Percentiles rank a stretch among this genome's conserved stretches.
Conservation (phyloP, 208 protist genomes). For the Crithidia bombi region DNA sequence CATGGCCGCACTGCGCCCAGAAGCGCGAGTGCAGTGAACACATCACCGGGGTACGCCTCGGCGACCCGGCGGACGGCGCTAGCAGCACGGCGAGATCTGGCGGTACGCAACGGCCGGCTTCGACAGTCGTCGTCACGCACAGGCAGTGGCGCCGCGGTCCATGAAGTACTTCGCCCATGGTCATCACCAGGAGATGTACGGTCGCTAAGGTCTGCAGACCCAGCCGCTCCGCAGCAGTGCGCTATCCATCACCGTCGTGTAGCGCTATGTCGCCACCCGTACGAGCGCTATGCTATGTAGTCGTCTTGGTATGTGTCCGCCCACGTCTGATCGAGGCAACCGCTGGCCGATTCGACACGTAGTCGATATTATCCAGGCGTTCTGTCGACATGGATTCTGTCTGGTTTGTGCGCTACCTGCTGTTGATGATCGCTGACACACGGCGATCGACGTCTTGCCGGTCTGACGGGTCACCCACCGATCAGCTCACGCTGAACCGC, state of each 20-base stretch:
- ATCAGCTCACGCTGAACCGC: constrained; percentile 95
- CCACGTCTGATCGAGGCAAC: constrained; percentile 94
- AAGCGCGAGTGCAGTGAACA: constrained; percentile 95
- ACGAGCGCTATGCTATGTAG: constrained; percentile 70
- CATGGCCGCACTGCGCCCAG: constrained; percentile 93
- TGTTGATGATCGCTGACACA: constrained; percentile 95
- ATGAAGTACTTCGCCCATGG: constrained; percentile 94
- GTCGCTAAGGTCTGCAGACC: constrained; percentile 92
- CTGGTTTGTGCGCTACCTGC: constrained; percentile 92
- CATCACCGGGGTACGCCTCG: constrained; percentile 95
- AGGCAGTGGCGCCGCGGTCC: constrained; percentile 92
- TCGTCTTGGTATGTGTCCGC: constrained; percentile 85
- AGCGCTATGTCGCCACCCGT: constrained; percentile 89
- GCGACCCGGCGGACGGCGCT: constrained; percentile 90
- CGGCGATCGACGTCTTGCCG: constrained; percentile 93
- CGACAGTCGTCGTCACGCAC: constrained; percentile 94
- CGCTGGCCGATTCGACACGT: constrained; percentile 94
- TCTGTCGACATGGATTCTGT: constrained; percentile 83
- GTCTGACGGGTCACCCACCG: constrained; percentile 94
- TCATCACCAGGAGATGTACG: constrained; percentile 91
- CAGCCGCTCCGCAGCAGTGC: constrained; percentile 90
- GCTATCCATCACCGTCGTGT: constrained; percentile 91
- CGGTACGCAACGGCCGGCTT: constrained; percentile 96
- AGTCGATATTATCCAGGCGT: constrained; percentile 93
- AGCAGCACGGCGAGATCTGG: constrained; percentile 94